Conservation (phyloP, 352 stramenopile genomes). For the Phytophthora tentaculata region DNA sequence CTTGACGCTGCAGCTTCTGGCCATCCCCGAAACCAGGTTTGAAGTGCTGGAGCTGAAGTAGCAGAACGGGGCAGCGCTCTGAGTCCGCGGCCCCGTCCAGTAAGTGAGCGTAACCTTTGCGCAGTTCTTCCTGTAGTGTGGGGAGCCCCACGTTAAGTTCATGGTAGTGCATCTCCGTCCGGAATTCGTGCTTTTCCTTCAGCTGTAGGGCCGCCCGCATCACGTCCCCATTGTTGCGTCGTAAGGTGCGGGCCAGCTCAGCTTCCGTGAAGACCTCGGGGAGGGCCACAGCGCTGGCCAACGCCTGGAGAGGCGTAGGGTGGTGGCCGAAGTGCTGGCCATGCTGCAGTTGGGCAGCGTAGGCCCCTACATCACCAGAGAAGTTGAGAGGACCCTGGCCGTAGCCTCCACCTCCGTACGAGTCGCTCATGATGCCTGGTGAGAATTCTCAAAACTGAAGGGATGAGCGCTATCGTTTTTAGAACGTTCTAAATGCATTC, state of each 20-base stretch:
- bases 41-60: constrained; percentile 72
- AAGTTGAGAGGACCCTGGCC: constrained; percentile 23
- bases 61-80: constrained; percentile 57
- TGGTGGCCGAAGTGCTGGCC: constrained; percentile 23
- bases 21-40: constrained; percentile 58
- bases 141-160: constrained; percentile 67
- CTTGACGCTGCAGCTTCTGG: constrained; percentile 68
- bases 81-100: constrained; percentile 61
- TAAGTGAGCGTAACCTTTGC: constrained; percentile 80
- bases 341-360: constrained; percentile 42
- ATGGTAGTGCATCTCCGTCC: constrained; percentile 50
- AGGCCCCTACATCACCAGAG: constrained; percentile 33
- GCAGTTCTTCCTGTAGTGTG: constrained; percentile 69
- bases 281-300: constrained; percentile 72
- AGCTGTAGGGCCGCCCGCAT: constrained; percentile 76
- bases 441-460: constrained; percentile 2
- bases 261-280: constrained; percentile 56
- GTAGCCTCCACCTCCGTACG: constrained; percentile 33
- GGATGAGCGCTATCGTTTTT: neutral
- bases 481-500: neutral
- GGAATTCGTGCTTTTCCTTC: constrained; percentile 68
- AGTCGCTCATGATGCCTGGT: constrained; percentile 15
- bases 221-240: constrained; percentile 68
- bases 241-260: constrained; percentile 67
- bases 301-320: constrained; percentile 63